Evolutionary conservation across 768 basidiomycete species (phyloP).

Genomic region (Amyloporia xantha): DNA sequence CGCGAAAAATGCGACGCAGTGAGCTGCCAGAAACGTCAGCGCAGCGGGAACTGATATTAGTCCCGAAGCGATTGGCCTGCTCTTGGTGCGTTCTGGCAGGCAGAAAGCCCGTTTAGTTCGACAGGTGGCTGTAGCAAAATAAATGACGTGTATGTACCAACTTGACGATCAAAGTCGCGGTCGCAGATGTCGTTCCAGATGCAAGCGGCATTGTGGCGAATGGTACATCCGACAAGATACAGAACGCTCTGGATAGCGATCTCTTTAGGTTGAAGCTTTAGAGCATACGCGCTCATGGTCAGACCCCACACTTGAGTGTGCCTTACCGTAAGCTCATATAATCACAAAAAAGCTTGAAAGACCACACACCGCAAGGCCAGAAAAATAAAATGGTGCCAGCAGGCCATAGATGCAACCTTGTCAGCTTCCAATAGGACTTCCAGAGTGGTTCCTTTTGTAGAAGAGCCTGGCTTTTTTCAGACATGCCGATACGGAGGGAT

Average conservation of each 20-base stretch:
- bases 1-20: constrained; percentile 6
- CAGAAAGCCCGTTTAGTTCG: neutral
- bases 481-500: neutral
- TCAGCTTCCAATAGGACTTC: constrained; percentile 16
- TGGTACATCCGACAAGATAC: constrained; percentile 17
- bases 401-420: constrained; percentile 17
- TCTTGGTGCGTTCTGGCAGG: constrained; percentile 28
- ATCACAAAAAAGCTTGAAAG: neutral
- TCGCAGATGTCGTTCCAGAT: constrained; percentile 22
- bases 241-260: constrained; percentile 6
- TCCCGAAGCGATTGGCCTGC: constrained; percentile 28
- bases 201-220: constrained; percentile 18
- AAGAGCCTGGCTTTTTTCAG: neutral
- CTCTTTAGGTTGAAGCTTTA: constrained; percentile 4
- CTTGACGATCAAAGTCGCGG: constrained; percentile 28
- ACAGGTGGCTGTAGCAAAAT: no score
- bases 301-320: constrained; percentile 17
- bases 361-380: constrained; percentile 20
- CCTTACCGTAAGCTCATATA: neutral
- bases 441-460: neutral
- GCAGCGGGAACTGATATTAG: constrained; percentile 27
- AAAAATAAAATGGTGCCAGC: constrained; percentile 20
- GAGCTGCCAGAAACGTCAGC: constrained; percentile 16
- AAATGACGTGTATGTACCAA: constrained; percentile 23
- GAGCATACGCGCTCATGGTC: constrained; percentile 16